phyloP scores from a whole-genome alignment of 140 eudicot species.

The Ambrosia hybrid region DNA sequence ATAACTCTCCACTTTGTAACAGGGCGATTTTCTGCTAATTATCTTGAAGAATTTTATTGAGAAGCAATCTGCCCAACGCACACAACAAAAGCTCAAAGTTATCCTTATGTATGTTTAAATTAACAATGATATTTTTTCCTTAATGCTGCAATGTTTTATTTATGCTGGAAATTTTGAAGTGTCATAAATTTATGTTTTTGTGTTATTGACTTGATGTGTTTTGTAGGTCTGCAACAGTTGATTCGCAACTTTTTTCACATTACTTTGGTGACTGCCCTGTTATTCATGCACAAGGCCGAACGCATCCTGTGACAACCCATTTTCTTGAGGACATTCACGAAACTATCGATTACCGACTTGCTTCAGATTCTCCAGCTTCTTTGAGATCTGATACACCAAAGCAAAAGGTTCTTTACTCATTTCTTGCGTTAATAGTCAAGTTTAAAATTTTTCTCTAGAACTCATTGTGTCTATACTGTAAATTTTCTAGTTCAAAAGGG shows the following conservation, averaged over 20 bases:
- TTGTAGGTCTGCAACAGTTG: constrained; percentile 96
- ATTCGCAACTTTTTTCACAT: constrained; percentile 75
- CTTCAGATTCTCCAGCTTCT: constrained; percentile 82
- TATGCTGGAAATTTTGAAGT: too few relatives aligned
- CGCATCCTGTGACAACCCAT: constrained; percentile 83
- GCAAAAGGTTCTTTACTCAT: constrained; percentile 47
- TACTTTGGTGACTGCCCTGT: constrained; percentile 94
- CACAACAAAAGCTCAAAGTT: constrained; percentile 67
- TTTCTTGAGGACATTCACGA: constrained; percentile 90
- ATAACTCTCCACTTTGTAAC: constrained; percentile 30
- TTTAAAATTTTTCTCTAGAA: too few relatives aligned
- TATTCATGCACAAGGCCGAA: constrained; percentile 92
- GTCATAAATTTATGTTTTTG: background rate
- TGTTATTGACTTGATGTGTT: constrained; percentile 15
- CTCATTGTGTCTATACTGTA: background rate
- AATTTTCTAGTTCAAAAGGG: constrained; percentile 6
- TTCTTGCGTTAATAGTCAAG: background rate
- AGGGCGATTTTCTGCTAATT: constrained; percentile 97
- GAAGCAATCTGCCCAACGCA: constrained; percentile 62
- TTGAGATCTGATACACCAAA: constrained; percentile 48
- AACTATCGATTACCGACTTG: constrained; percentile 61
- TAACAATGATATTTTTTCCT: constrained; percentile 11
- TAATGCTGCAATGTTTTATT: constrained; percentile 3
- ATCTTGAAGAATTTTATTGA: constrained; percentile 77
- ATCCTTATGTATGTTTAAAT: constrained; percentile 77